Evolutionary conservation across 2,329 filamentous ascomycete genomes (phyloP), one percentile per base, ranked within the genome.

Genomic region (Fusarium devonianum): DNA sequence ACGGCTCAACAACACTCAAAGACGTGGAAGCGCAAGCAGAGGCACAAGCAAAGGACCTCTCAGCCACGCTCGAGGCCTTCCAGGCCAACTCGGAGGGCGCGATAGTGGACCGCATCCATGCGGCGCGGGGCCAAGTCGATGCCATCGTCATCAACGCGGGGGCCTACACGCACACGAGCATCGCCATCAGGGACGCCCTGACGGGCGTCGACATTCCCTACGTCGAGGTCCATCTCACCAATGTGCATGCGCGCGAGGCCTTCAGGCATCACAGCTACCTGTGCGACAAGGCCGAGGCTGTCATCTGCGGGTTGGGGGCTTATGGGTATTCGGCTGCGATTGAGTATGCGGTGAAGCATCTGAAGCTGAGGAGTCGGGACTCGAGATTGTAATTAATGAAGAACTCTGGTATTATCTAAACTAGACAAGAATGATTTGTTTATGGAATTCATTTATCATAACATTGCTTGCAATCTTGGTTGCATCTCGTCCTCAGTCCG

Each of bases 81-180:
- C 89, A 92, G 71, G 89, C 87, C 11, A 93, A 92, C 73, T 85
- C 89, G 67, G 89, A 93, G 71, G 89, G 89, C 44, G 83, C 82
- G 21, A 82, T 91, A 53, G 76, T 91, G 50, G 87, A 91, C 72
- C 81, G 86, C 53, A 87, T 93, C 58, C 89, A 92, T 44, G 78
- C 78, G 13, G 87, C 87, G 0, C 79, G 84, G 2, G 65, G 66
- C 3, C 74, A 74, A 2, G 73, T 83, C 14, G 85, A 89, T 53
- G 86, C 80, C 55, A 82, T 89, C 58, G 74, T 92, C 64, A 90
- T 92, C 74, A 92, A 92, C 72, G 84, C 88, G 0, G 89, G 84
- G 2, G 89, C 81, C 0, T 85, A 85, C 62, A 92, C 89, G 1
- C 89, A 93, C 70, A 91, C 88, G 1, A 88, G 83, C 63, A 85